Percentiles rank a stretch among this genome's conserved stretches.
These are phyloP conservation scores for Niebla homalea DNA, from an alignment of 495 filamentous ascomycete species.

Conservation along the genomic window DNA sequence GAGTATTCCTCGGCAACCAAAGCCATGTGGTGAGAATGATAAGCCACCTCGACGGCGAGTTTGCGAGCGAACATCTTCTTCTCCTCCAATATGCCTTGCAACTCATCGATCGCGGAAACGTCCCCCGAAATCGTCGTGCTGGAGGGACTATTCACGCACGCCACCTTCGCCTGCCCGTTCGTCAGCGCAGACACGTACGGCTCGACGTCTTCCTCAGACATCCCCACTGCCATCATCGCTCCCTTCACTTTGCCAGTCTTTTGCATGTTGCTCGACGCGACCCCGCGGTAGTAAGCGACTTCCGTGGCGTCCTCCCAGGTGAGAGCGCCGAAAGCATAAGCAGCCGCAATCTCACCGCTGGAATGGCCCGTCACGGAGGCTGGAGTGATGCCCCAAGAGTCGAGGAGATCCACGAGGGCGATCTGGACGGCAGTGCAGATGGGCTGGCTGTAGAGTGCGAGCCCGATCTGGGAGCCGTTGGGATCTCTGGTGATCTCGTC, in stretches of 20 bases:
- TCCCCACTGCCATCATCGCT: slow-evolving; percentile 11
- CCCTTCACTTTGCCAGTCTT: slow-evolving; percentile 22
- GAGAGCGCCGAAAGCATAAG: slow-evolving; percentile 16
- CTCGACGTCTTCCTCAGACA: slow-evolving; percentile 3
- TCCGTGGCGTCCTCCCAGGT: slow-evolving; percentile 5
- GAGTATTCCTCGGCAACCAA: slow-evolving; percentile 23
- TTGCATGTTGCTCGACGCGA: slow-evolving; percentile 8
- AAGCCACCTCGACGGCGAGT: slow-evolving; percentile 39
- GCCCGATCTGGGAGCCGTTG: neutral
- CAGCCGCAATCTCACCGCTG: slow-evolving; percentile 30
- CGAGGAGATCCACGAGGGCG: slow-evolving; percentile 12
- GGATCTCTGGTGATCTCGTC: slow-evolving; percentile 1
- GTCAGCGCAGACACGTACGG: slow-evolving; percentile 21
- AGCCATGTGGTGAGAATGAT: slow-evolving; percentile 44
- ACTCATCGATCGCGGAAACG: slow-evolving; percentile 30
- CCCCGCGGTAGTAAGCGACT: slow-evolving; percentile 23
- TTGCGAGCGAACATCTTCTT: slow-evolving; percentile 27
- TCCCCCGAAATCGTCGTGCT: slow-evolving; percentile 21
- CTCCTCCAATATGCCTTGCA: slow-evolving; percentile 27
- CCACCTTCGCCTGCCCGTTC: slow-evolving; percentile 17
- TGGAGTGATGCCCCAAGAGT: slow-evolving; percentile 12
- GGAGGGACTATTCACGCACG: slow-evolving; percentile 24
- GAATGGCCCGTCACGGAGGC: slow-evolving; percentile 25
- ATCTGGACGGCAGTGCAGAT: slow-evolving; percentile 17
- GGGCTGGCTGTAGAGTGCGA: slow-evolving; percentile 4